These are phyloP conservation scores for Parasarocladium wereldwijsianum DNA, from an alignment of 2,329 filamentous ascomycete species.

Conservation along the genomic window DNA sequence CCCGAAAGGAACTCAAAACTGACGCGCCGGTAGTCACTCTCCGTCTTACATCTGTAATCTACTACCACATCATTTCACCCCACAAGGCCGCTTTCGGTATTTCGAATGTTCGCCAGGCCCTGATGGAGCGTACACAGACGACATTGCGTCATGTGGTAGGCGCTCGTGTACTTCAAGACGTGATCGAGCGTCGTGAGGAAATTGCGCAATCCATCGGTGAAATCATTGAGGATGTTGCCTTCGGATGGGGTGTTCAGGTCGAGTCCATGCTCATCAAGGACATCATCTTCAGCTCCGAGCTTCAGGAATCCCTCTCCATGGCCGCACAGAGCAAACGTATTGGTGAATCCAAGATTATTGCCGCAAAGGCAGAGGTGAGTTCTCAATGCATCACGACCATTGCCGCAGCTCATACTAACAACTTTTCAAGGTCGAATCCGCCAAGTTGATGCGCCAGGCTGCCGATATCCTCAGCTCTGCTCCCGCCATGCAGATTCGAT, in stretches of 20 bases:
- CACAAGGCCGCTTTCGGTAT: constrained; percentile 98
- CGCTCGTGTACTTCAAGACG: constrained; percentile 88
- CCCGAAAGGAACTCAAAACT: too few relatives aligned
- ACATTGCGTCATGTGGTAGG: constrained; percentile 94
- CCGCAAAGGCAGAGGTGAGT: constrained; percentile 68
- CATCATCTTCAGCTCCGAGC: constrained; percentile 89
- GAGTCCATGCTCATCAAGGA: constrained; percentile 99
- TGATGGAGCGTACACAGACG: constrained; percentile 94
- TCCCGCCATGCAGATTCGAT: constrained; percentile 95
- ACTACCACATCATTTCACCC: constrained; percentile 92
- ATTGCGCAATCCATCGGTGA: constrained; percentile 89
- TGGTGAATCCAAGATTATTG: constrained; percentile 96
- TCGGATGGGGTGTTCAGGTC: constrained; percentile 88
- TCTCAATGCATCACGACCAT: not conserved
- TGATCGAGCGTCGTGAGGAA: constrained; percentile 96
- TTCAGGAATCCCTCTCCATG: constrained; percentile 96
- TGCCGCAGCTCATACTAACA: not conserved
- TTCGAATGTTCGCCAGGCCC: constrained; percentile 84
- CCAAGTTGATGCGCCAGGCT: constrained; percentile 85
- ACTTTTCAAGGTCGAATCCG: constrained; percentile 60
- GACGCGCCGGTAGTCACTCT: too few relatives aligned
- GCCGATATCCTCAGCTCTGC: constrained; percentile 86
- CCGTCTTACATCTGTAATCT: constrained; percentile 90
- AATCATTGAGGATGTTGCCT: constrained; percentile 92
- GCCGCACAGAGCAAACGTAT: constrained; percentile 97